phyloP scores from a whole-genome alignment of 441 rosid species.

The Melastoma candidum region DNA sequence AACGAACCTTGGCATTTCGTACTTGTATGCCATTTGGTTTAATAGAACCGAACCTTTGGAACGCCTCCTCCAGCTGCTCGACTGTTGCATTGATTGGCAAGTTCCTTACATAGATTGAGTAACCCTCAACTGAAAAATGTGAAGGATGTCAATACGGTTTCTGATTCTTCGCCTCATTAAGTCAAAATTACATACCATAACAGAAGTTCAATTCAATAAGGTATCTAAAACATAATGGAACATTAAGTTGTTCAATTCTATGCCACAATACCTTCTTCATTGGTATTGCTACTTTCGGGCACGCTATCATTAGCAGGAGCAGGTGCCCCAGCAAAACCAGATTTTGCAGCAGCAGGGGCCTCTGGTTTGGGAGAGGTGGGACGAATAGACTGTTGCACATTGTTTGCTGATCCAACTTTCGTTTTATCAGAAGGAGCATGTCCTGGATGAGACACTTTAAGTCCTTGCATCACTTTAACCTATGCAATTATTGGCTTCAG shows the following conservation, averaged over 20 bases:
- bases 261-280: constrained; percentile 34
- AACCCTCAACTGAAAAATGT: constrained; percentile 31
- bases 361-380: too few relatives aligned
- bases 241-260: too few relatives aligned
- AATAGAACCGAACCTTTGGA: constrained; percentile 56
- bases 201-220: too few relatives aligned
- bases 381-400: too few relatives aligned
- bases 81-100: constrained; percentile 34
- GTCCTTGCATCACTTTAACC: constrained; percentile 44
- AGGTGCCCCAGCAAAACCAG: constrained; percentile 25
- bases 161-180: too few relatives aligned
- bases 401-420: constrained; percentile 4
- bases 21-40: constrained; percentile 50
- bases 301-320: constrained; percentile 18
- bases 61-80: constrained; percentile 39
- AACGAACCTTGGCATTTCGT: constrained; percentile 38
- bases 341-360: too few relatives aligned
- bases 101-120: constrained; percentile 48
- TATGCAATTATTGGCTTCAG: constrained; percentile 12
- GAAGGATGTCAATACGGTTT: too few relatives aligned
- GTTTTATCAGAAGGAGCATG: constrained; percentile 27
- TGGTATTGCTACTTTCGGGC: constrained; percentile 23
- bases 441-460: constrained; percentile 28
- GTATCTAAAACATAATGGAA: too few relatives aligned
- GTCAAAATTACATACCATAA: too few relatives aligned